These are phyloP conservation scores for Pelargonium myrrhifolium DNA, from an alignment of 441 rosid species.

Conservation along the genomic window DNA sequence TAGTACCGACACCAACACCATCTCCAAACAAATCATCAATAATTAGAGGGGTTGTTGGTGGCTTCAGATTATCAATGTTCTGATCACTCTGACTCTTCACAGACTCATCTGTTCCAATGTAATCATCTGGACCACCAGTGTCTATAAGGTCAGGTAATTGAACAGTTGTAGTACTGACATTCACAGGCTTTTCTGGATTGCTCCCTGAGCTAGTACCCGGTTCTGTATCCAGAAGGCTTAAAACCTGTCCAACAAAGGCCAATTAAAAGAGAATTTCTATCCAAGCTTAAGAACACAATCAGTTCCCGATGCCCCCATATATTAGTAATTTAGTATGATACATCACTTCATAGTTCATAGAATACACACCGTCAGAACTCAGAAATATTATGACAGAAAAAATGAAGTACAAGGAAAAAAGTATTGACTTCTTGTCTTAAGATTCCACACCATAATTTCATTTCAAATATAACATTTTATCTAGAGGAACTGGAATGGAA, in stretches of 20 bases:
- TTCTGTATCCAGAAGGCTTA: conserved; percentile 63
- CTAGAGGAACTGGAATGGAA: not conserved
- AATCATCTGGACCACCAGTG: conserved; percentile 56
- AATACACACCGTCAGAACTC: not conserved
- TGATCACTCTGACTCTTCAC: conserved; percentile 34
- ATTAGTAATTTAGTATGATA: not conserved
- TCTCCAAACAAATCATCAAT: conserved; percentile 76
- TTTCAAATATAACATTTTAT: no score
- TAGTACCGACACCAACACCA: conserved; percentile 22
- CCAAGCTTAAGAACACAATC: not conserved
- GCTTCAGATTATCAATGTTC: conserved; percentile 25
- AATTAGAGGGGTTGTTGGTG: conserved; percentile 38
- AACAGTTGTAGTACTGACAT: conserved; percentile 34
- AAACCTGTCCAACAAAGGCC: conserved; percentile 44
- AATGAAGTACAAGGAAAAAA: not conserved
- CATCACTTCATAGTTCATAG: not conserved
- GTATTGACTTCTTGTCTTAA: not conserved
- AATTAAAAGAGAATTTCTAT: conserved; percentile 11
- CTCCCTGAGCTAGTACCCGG: conserved; percentile 30
- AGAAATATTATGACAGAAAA: not conserved
- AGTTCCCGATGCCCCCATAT: not conserved
- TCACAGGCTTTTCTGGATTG: conserved; percentile 40
- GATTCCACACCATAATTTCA: not conserved
- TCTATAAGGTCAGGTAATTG: conserved; percentile 82
- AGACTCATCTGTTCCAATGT: conserved; percentile 37